Percentiles rank a stretch among this genome's conserved stretches.
phyloP scores from a whole-genome alignment of 305 asterid genomes.

The Ruellia speciosa region DNA sequence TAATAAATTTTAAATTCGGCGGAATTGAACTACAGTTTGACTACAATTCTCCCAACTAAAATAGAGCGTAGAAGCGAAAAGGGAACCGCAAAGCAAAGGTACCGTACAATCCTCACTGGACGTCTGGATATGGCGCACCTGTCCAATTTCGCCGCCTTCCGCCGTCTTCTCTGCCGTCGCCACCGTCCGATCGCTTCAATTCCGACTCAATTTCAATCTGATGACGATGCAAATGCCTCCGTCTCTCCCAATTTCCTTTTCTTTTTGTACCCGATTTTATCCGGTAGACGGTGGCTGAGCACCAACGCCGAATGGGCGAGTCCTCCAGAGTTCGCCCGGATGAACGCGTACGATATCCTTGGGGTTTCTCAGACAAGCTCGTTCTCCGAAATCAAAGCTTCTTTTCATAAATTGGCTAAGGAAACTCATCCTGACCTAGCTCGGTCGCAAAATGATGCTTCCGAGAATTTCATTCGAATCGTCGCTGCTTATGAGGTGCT shows the following conservation, averaged over 20 bases:
- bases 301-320: constrained; percentile 39
- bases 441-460: constrained; percentile 29
- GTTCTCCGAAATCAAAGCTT: constrained; percentile 59
- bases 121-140: neutral
- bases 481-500: constrained; percentile 88
- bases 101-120: neutral
- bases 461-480: constrained; percentile 56
- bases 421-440: constrained; percentile 79
- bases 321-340: constrained; percentile 51
- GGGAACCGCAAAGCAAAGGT: too few relatives aligned
- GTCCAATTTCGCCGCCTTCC: constrained; percentile 23
- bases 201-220: constrained; percentile 17
- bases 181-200: constrained; percentile 24
- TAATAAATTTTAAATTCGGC: too few relatives aligned
- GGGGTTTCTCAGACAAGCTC: constrained; percentile 65
- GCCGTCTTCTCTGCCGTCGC: constrained; percentile 24
- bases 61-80: too few relatives aligned
- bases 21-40: too few relatives aligned
- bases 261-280: constrained; percentile 16
- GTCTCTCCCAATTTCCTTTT: constrained; percentile 7
- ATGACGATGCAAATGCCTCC: constrained; percentile 1
- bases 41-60: too few relatives aligned
- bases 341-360: constrained; percentile 61
- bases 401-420: constrained; percentile 74
- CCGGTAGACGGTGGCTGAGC: constrained; percentile 41